Percentiles rank a stretch among this genome's conserved stretches.
phyloP scores from a whole-genome alignment of 805 yeast genomes.

The Candida patagonica region DNA sequence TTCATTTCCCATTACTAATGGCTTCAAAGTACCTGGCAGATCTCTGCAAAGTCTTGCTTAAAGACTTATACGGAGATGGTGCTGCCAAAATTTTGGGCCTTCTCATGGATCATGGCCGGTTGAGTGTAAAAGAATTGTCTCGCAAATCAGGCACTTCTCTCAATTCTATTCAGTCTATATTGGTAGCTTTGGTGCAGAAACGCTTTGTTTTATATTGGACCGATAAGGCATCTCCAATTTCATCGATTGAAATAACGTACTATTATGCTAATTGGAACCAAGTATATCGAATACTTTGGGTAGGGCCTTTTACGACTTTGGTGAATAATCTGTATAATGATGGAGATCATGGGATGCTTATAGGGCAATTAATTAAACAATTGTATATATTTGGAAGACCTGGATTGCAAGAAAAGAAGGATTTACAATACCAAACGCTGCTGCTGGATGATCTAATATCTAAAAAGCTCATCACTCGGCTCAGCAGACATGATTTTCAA shows the following conservation, averaged over 20 bases:
- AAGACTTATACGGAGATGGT: slow-evolving; percentile 52
- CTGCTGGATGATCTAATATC: slow-evolving; percentile 38
- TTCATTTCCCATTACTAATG: slow-evolving; percentile 6
- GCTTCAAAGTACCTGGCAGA: slow-evolving; percentile 17
- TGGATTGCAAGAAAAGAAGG: slow-evolving; percentile 49
- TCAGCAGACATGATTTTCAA: slow-evolving; percentile 30
- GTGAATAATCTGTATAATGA: slow-evolving; percentile 18
- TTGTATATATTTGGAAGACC: slow-evolving; percentile 62
- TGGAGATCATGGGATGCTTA: slow-evolving; percentile 38
- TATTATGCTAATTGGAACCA: slow-evolving; percentile 62
- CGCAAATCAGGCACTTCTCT: slow-evolving; percentile 38
- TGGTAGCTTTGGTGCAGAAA: slow-evolving; percentile 72
- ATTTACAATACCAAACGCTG: slow-evolving; percentile 21
- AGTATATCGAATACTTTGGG: slow-evolving; percentile 51
- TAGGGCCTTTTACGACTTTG: slow-evolving; percentile 64
- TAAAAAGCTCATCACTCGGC: slow-evolving; percentile 44
- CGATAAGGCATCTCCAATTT: slow-evolving; percentile 24
- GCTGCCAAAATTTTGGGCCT: slow-evolving; percentile 55
- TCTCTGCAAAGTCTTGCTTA: slow-evolving; percentile 22
- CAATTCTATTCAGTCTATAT: slow-evolving; percentile 47
- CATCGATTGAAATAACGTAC: slow-evolving; percentile 17
- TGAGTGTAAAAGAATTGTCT: slow-evolving; percentile 46
- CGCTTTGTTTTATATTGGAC: slow-evolving; percentile 64
- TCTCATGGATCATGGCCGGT: slow-evolving; percentile 59
- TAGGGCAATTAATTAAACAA: slow-evolving; percentile 39